Evolutionary conservation across 2,329 filamentous ascomycete genomes (phyloP), one percentile per base, ranked within the genome.

Genomic region (Aureobasidium sp.): DNA sequence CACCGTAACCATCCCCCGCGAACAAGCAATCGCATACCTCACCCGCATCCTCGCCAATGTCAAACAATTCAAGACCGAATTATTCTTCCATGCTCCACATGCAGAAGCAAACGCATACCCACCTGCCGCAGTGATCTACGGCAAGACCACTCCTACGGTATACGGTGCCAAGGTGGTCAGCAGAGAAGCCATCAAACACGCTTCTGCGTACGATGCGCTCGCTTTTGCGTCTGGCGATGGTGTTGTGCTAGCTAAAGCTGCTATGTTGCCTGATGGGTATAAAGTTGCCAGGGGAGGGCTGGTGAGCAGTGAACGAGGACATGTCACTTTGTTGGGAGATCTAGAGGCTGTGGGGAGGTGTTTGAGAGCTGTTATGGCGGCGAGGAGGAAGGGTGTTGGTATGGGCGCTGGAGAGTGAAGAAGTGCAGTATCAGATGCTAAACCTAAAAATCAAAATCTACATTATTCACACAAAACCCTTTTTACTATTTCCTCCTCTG

Each of bases 201-300:
- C 84, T 0, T 90, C 95, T 72, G 87, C 85, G 0, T 97, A 96
- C 71, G 91, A 96, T 66, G 87, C 95, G 67, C 79, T 97, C 2
- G 83, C 90, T 0, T 97, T 97, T 75, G 88, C 89, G 0, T 87
- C 87, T 27, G 91, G 92, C 2, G 92, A 97, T 71, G 93, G 92
- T 0, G 92, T 97, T 0, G 91, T 93, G 60, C 81, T 97, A 6
- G 90, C 92, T 0, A 85, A 85, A 55, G 90, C 93, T 64, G 89
- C 91, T 0, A 93, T 95, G 89, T 74, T 95, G 47, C 92, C 92
- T 0, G 76, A 83, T 2, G 91, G 91, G 0, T 97, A 96, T 71
- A 80, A 83, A 53, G 79, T 89, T 39, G 90, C 87, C 1, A 84
- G 82, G 49, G 87, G 86, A 13, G 91, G 91, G 0, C 78, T 90